Base-by-base conservation (phyloP, 1,284 basidiomycete species). In the Leccinum fuscescens region DNA sequence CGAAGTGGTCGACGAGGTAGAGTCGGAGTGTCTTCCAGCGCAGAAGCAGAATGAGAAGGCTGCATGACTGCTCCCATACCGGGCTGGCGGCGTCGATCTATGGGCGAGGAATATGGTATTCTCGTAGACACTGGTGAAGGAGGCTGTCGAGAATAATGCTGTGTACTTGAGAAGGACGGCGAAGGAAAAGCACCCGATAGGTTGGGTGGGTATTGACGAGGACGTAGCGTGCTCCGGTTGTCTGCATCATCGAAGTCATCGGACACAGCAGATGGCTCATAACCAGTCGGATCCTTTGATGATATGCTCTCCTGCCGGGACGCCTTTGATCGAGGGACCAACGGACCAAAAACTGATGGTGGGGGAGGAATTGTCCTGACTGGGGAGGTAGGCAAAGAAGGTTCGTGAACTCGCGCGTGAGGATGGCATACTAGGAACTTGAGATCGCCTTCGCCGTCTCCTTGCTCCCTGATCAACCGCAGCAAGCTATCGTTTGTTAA, bases 361-460 rank as follows among this genome's bases (percentile, higher is more conserved):
- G 85, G 84, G 4, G 86, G 85, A 29, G 84, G 82, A 5, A 83
- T 77, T 39, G 80, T 77, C 67, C 78, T 79, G 62, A 79, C 76
- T 17, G 83, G 80, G 15, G 79, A 78, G 33, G 69, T 69, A 55
- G 71, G 69, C 46, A 77, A 71, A 6, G 76, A 72, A 35, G 79
- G 73, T 64, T 86, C 85, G 60, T 86, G 85, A 15, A 88, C 83
- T n/a, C 77, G 70, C 7, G 84, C 84, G 57, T 83, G 82, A 22
- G 83, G 79, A 68, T 84, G 82, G 31, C 86, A 86, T 24, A 93
- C 87, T 60, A 94, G 80, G 64, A 96, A 89, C 76, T 94, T 94
- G 66, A 96, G 83, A 20, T 82, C 83, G 14, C 90, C 92, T 66
- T 80, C 86, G 20, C 83, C 79, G 71, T 94, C 92, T 48, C 90